These are phyloP conservation scores for Bipolaris bicolor DNA, from an alignment of 2,329 filamentous ascomycete genomes.

Conservation along the genomic window DNA sequence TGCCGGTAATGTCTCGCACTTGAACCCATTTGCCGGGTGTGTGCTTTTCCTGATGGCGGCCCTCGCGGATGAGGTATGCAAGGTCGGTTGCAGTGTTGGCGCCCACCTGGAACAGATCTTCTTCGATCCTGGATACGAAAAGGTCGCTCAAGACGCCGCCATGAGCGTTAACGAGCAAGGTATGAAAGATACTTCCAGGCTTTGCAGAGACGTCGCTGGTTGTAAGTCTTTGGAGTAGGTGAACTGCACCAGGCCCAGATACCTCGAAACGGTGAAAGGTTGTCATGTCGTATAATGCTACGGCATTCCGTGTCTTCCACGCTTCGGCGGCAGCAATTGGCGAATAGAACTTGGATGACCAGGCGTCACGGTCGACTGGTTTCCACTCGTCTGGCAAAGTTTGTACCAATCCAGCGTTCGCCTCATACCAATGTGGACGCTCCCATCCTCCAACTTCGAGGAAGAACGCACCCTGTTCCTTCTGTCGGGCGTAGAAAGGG, in stretches of 20 bases:
- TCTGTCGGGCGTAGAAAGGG: slow-evolving; percentile 63
- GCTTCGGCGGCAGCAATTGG: slow-evolving; percentile 66
- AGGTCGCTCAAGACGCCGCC: slow-evolving; percentile 65
- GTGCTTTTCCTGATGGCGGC: slow-evolving; percentile 54
- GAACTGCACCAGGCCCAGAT: slow-evolving; percentile 61
- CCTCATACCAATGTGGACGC: slow-evolving; percentile 67
- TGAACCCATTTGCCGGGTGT: slow-evolving; percentile 54
- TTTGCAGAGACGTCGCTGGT: slow-evolving; percentile 58
- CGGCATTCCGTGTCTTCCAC: slow-evolving; percentile 68
- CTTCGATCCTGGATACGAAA: slow-evolving; percentile 60
- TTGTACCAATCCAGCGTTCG: slow-evolving; percentile 60
- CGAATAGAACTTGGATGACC: slow-evolving; percentile 64
- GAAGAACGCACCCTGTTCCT: slow-evolving; percentile 64
- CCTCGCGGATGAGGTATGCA: slow-evolving; percentile 61
- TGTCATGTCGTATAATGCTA: slow-evolving; percentile 68
- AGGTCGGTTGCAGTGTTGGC: slow-evolving; percentile 63
- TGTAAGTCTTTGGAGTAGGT: slow-evolving; percentile 61
- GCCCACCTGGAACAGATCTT: slow-evolving; percentile 61
- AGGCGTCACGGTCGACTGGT: slow-evolving; percentile 62
- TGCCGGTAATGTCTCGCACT: slow-evolving; percentile 65
- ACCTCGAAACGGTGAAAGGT: slow-evolving; percentile 65
- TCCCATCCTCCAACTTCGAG: slow-evolving; percentile 68
- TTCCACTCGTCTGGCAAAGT: slow-evolving; percentile 61
- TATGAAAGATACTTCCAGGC: slow-evolving; percentile 61
- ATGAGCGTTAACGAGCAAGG: slow-evolving; percentile 60